Base-by-base conservation (phyloP, 2,329 filamentous ascomycete species). In the Fusarium sororula region DNA sequence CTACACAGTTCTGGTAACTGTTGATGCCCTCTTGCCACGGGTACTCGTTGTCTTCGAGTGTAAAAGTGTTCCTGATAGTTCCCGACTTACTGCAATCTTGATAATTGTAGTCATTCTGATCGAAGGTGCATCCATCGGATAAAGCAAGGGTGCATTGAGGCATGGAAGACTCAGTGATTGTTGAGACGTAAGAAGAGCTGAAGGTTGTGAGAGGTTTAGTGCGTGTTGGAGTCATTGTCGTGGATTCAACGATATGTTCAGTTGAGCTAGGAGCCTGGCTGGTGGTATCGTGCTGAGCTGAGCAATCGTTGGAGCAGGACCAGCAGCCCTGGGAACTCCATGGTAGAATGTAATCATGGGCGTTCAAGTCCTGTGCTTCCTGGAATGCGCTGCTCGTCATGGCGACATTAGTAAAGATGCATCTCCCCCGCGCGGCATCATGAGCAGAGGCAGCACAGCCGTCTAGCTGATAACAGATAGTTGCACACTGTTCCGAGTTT, bases 71-170 rank as follows among this genome's bases (percentile, higher is more conserved):
- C 8, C 18, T 38, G 1, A 72, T 58, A 2, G 32, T 45, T 17
- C 68, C 70, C 0, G 7, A 38, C 13, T 45, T 41, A 3, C 14
- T 56, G 4, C 68, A 72, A 17, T 50, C 28, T 24, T 32, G 28
- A 4, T 39, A 24, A 0, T 54, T 32, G 13, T 53, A 38, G 50
- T 56, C 6, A 14, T 56, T 51, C 1, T 38, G 51, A 11, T 60
- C 53, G 1, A 51, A 35, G 5, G 22, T 10, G n/a, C 70, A 72
- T 4, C 70, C 70, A 13, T 68, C 63, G 1, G 63, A 72, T 0
- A 72, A 13, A 3, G 70, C 70, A 15, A 72, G 70, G 1, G 70
- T 72, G 6, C 70, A 72, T 5, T 61, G 42, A 11, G 70, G 58
- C 59, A 68, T 67, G 6, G 24, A 32, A 4, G 68, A 57, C 18